phyloP scores from a whole-genome alignment of 495 filamentous ascomycete genomes.

The Chaetomium fimeti region DNA sequence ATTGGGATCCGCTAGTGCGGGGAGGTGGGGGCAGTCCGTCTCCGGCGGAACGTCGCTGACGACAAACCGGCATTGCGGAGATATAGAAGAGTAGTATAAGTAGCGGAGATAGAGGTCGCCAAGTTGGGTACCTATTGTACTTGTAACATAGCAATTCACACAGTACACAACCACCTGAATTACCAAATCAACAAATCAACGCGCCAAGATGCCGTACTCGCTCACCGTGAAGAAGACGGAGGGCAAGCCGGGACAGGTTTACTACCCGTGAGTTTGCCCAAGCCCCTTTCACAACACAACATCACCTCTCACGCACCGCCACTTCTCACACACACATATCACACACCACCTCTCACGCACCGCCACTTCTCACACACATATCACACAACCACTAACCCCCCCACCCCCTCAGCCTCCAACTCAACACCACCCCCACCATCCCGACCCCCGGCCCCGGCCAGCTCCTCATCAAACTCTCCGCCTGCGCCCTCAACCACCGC shows the following conservation, averaged over 20 bases:
- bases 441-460: slow-evolving; percentile 62
- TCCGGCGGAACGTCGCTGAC: background rate
- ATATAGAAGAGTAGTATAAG: background rate
- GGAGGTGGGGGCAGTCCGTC: slow-evolving; percentile 8
- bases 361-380: background rate
- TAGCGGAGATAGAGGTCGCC: slow-evolving; percentile 1
- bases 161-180: background rate
- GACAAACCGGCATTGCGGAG: background rate
- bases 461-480: slow-evolving; percentile 66
- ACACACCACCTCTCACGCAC: background rate
- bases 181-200: background rate
- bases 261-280: slow-evolving; percentile 73
- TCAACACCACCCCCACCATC: slow-evolving; percentile 57
- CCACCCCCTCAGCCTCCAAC: slow-evolving; percentile 54
- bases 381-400: slow-evolving; percentile 4
- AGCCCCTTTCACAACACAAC: too few relatives aligned
- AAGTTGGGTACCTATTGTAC: background rate
- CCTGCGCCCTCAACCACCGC: slow-evolving; percentile 85
- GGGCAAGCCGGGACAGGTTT: slow-evolving; percentile 82
- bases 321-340: background rate
- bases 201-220: slow-evolving; percentile 45
- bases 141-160: background rate
- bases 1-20: slow-evolving; percentile 24
- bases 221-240: slow-evolving; percentile 54
- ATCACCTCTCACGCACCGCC: background rate